phyloP scores from a whole-genome alignment of 2,329 filamentous ascomycete genomes.

The Aspergillaceae sp. region DNA sequence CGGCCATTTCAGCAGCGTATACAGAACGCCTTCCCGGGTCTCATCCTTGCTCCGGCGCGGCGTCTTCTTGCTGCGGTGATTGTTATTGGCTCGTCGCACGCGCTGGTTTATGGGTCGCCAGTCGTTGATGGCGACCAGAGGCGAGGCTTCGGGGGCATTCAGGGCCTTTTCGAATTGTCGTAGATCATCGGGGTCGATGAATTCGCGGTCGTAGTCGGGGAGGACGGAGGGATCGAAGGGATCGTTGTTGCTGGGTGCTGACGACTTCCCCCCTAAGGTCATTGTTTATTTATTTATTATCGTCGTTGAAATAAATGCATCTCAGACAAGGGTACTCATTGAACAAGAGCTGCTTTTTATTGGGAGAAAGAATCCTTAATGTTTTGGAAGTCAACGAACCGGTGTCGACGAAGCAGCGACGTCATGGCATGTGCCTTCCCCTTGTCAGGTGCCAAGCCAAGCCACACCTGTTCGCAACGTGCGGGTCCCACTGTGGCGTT shows the following conservation, averaged over 20 bases:
- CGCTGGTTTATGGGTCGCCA: constrained; percentile 83
- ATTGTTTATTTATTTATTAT: constrained; percentile 12
- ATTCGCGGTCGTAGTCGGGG: constrained; percentile 73
- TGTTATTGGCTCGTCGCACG: constrained; percentile 42
- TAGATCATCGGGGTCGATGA: constrained; percentile 64
- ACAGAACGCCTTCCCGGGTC: constrained; percentile 87
- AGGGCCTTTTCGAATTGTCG: constrained; percentile 72
- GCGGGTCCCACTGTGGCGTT: no score
- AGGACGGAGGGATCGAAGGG: constrained; percentile 61
- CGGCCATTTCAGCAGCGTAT: constrained; percentile 84
- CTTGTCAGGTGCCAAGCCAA: no score
- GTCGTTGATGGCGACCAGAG: constrained; percentile 84
- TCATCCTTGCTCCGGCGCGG: constrained; percentile 66
- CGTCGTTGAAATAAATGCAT: no score
- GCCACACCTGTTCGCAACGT: no score
- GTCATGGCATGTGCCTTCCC: no score
- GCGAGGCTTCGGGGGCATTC: constrained; percentile 66
- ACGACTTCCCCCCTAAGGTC: constrained; percentile 19
- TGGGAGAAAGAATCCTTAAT: no score
- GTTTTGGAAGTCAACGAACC: no score
- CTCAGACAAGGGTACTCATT: no score
- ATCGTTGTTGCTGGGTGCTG: constrained; percentile 30
- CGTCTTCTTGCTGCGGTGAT: constrained; percentile 30
- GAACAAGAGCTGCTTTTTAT: no score
- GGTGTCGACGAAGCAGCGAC: no score